Percentiles rank a stretch among this genome's conserved stretches.
Conservation (phyloP, 2,329 filamentous ascomycete genomes). For the Neofusicoccum laricinum region DNA sequence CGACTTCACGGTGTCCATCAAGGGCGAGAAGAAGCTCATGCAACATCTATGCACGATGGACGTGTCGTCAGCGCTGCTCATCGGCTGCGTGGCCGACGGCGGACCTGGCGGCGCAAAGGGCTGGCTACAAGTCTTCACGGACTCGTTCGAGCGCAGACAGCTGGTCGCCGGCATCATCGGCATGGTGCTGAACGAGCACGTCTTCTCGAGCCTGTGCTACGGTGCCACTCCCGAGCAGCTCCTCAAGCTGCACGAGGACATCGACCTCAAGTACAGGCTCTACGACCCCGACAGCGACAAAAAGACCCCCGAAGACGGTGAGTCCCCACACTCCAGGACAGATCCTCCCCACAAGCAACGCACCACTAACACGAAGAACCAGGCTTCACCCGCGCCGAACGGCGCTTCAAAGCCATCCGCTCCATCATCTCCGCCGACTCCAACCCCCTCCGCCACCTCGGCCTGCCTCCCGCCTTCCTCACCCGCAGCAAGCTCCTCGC, state of each 20-base stretch:
- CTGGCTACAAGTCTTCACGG: neutral
- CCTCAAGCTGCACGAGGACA: neutral
- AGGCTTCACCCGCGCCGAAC: slow-evolving; percentile 4
- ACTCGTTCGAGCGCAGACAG: neutral
- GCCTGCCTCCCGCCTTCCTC: neutral
- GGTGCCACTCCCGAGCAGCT: neutral
- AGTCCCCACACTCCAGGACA: neutral
- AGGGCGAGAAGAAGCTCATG: neutral
- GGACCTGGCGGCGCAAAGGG: neutral
- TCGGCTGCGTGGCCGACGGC: neutral
- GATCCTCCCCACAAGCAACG: neutral
- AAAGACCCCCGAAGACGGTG: neutral
- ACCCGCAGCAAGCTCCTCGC: neutral
- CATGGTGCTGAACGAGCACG: slow-evolving; percentile 9
- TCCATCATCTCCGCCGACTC: neutral
- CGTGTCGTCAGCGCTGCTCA: neutral
- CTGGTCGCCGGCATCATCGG: slow-evolving; percentile 8
- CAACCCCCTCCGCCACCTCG: neutral
- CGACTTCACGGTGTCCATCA: neutral
- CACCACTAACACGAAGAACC: neutral
- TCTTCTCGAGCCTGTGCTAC: slow-evolving; percentile 11
- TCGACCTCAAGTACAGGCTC: neutral
- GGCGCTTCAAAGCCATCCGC: neutral
- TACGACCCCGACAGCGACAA: neutral
- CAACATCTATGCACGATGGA: neutral